phyloP scores from a whole-genome alignment of 139 green algal genomes.

The Chlamydomonas incerta region DNA sequence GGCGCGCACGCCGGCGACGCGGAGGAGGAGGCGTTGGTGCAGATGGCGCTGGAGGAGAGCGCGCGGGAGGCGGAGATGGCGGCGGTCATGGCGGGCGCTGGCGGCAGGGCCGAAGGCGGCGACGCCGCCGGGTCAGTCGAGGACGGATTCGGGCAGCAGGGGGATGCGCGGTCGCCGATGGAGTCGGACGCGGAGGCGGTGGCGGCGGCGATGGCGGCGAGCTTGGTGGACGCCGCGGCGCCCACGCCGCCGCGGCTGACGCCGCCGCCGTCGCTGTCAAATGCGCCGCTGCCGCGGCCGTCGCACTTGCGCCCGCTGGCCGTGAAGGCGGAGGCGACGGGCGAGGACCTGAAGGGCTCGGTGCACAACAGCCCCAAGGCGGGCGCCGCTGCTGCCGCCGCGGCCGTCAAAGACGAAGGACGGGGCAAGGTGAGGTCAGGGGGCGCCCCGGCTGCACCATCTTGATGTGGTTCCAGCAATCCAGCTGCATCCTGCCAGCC shows the following conservation, averaged over 20 bases:
- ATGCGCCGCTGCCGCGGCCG: neutral
- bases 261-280: neutral
- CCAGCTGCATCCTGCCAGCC: too few relatives aligned
- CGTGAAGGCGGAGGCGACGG: neutral
- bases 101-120: neutral
- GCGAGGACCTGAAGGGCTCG: too few relatives aligned
- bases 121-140: neutral
- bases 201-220: neutral
- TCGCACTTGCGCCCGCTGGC: neutral
- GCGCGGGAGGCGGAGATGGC: neutral
- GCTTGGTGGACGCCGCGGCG: neutral
- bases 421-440: too few relatives aligned
- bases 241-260: neutral
- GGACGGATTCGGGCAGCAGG: too few relatives aligned
- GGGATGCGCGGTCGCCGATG: too few relatives aligned
- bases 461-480: too few relatives aligned
- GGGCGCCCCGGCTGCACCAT: too few relatives aligned
- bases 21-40: too few relatives aligned
- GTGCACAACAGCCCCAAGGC: too few relatives aligned
- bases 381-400: too few relatives aligned
- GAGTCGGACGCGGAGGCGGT: neutral
- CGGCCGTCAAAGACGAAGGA: neutral
- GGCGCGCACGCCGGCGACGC: too few relatives aligned
- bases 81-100: neutral
- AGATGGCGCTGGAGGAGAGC: too few relatives aligned